Percentiles rank a stretch among this genome's conserved stretches.
Evolutionary conservation across 768 basidiomycete species (phyloP).

Genomic region (Leccinum sublutescens): DNA sequence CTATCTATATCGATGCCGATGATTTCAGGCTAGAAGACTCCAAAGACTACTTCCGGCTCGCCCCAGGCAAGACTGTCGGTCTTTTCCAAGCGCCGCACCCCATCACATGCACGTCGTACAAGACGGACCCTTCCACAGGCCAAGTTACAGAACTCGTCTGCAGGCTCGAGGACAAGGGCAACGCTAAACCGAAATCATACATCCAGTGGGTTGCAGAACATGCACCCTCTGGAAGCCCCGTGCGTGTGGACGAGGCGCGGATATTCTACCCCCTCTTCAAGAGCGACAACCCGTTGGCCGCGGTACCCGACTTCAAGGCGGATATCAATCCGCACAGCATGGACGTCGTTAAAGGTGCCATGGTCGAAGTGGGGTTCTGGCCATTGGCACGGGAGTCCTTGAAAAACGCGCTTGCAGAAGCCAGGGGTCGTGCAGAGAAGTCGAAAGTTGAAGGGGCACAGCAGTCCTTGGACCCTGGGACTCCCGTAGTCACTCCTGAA

Average conservation of each 20-base stretch:
- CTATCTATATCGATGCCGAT: conserved; percentile 87
- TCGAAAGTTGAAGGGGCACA: conserved; percentile 46
- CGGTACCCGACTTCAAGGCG: conserved; percentile 69
- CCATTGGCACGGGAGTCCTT: conserved; percentile 68
- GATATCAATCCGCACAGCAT: conserved; percentile 85
- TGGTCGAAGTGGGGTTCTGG: conserved; percentile 92
- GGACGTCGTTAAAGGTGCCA: conserved; percentile 73
- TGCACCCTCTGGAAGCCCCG: conserved; percentile 71
- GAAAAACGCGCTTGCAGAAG: conserved; percentile 61
- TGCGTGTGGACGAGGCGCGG: conserved; percentile 83
- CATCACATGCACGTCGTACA: conserved; percentile 90
- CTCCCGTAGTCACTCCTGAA: conserved; percentile 66
- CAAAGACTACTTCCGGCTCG: conserved; percentile 95
- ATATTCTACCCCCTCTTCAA: conserved; percentile 94
- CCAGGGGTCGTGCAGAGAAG: conserved; percentile 59
- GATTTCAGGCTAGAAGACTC: conserved; percentile 93
- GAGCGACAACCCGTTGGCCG: conserved; percentile 78
- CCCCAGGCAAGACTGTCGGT: conserved; percentile 96
- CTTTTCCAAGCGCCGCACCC: conserved; percentile 91
- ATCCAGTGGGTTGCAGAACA: conserved; percentile 98
- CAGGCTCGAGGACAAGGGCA: conserved; percentile 67
- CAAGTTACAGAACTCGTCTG: conserved; percentile 78
- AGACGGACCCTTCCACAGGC: conserved; percentile 69
- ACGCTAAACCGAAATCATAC: conserved; percentile 86
- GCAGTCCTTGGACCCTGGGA: conserved; percentile 43